These are phyloP conservation scores for Chrysopogon serrulatus DNA, from an alignment of 176 grass and related monocot genomes.

Conservation along the genomic window DNA sequence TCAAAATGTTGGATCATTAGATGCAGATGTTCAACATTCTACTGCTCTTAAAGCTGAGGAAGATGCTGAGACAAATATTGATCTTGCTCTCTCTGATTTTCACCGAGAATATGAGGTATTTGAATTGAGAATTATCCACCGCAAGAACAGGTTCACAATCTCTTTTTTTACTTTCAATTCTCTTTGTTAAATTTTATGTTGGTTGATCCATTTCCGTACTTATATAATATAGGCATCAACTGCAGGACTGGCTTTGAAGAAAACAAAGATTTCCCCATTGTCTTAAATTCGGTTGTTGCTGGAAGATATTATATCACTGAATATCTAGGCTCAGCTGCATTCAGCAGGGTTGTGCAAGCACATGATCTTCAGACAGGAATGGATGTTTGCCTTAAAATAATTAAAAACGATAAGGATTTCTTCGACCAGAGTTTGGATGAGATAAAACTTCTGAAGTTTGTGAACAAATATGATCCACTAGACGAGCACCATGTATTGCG, in stretches of 20 bases:
- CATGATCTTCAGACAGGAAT: slow-evolving; percentile 79
- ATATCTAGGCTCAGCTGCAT: slow-evolving; percentile 95
- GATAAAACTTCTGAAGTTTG: slow-evolving; percentile 95
- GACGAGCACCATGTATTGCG: slow-evolving; percentile 83
- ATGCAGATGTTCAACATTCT: slow-evolving; percentile 33
- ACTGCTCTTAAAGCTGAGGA: slow-evolving; percentile 39
- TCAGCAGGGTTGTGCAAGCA: slow-evolving; percentile 95
- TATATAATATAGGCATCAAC: slow-evolving; percentile 33
- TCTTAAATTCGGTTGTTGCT: slow-evolving; percentile 82
- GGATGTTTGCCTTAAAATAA: slow-evolving; percentile 97
- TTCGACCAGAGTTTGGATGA: slow-evolving; percentile 98
- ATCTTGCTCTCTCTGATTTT: slow-evolving; percentile 61
- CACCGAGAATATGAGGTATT: slow-evolving; percentile 82
- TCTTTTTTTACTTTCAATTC: slow-evolving; percentile 29
- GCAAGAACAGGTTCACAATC: slow-evolving; percentile 88
- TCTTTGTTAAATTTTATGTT: neutral
- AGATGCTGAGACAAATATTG: slow-evolving; percentile 50
- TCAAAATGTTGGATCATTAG: slow-evolving; percentile 29
- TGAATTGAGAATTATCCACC: slow-evolving; percentile 97
- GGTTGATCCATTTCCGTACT: slow-evolving; percentile 39
- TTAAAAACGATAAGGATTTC: slow-evolving; percentile 98
- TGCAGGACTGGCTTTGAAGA: slow-evolving; percentile 98
- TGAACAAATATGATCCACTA: slow-evolving; percentile 85
- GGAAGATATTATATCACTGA: slow-evolving; percentile 93
- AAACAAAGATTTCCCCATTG: slow-evolving; percentile 87